Conservation (phyloP, 176 grass and related monocot species). For the Guadua angustifolia region DNA sequence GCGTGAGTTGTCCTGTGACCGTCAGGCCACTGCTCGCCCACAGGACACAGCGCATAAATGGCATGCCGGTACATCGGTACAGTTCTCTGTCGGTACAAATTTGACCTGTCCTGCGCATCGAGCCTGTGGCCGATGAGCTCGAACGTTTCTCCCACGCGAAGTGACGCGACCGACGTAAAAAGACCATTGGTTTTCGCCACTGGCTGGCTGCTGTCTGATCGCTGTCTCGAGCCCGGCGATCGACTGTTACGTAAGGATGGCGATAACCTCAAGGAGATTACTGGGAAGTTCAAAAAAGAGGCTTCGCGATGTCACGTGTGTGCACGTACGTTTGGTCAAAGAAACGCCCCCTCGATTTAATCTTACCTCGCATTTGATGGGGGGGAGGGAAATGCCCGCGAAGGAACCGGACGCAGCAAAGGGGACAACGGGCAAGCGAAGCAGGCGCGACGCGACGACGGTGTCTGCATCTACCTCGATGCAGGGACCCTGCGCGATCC, state of each 20-base stretch:
- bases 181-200: neutral
- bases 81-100: slow-evolving; percentile 39
- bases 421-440: too few species aligned
- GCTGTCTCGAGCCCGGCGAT: too few species aligned
- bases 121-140: neutral
- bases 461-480: neutral
- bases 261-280: too few species aligned
- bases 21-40: neutral
- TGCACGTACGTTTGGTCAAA: neutral
- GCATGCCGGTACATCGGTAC: slow-evolving; percentile 16
- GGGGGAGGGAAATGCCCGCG: too few species aligned
- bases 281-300: neutral
- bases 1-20: neutral
- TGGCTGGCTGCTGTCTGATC: too few species aligned
- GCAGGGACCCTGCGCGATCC: neutral
- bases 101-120: neutral
- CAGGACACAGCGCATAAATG: slow-evolving; percentile 25
- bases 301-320: neutral
- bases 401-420: neutral
- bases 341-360: neutral
- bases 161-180: neutral
- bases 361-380: neutral
- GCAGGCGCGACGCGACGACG: neutral
- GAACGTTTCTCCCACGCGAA: slow-evolving; percentile 3
- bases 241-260: neutral